Evolutionary conservation across 345 rosid genomes (phyloP), one percentile per base, ranked within the genome.

Genomic region (Stellera chamaejasme): DNA sequence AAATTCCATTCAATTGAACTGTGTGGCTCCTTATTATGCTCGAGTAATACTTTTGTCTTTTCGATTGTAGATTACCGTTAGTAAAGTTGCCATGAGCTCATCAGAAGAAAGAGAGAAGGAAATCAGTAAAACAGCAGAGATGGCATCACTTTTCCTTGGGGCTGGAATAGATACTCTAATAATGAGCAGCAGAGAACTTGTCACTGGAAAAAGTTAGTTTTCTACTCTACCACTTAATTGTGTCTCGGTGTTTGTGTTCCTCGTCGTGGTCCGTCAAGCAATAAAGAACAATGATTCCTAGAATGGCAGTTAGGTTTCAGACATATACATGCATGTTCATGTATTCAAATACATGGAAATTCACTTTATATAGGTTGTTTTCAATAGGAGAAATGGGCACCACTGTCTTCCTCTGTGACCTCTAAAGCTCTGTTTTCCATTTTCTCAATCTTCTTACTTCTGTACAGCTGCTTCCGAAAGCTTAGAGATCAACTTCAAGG

Each of bases 101-200:
- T 51, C 39, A 16, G 83, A 84, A 64, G 90, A 73, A 62, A 79
- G 96, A 71, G 82, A 81, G 63, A 82, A 73, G 65, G 98, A 92
- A 66, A 82, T 92, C 55, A 84, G 50, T 66, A 78, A 80, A 75
- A 75, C 85, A 11, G 88, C 76, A 45, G 90, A 88, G 75, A 77
- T 85, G 82, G 96, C 77, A 13, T 79, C 85, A 54, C 65, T 77
- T 70, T 84, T 71, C 66, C 85, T 92, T 61, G 66, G 67, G 15
- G 74, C 83, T 60, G 68, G 50, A 61, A 92, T 75, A 56, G 95
- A 88, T 59, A 86, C 98, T 49, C 77, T 92, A 27, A 72, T 92
- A 63, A 82, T 92, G 95, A 88, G 95, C 60, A 88, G 98, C 61
- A 89, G 98, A 60, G 76, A 79, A 66, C 98, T 92, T 63, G 72